A percentile compares a stretch with the other conserved stretches of the same genome.
These are phyloP conservation scores for Ophiostoma fasciatum DNA, from an alignment of 2,329 filamentous ascomycete species.

Conservation along the genomic window DNA sequence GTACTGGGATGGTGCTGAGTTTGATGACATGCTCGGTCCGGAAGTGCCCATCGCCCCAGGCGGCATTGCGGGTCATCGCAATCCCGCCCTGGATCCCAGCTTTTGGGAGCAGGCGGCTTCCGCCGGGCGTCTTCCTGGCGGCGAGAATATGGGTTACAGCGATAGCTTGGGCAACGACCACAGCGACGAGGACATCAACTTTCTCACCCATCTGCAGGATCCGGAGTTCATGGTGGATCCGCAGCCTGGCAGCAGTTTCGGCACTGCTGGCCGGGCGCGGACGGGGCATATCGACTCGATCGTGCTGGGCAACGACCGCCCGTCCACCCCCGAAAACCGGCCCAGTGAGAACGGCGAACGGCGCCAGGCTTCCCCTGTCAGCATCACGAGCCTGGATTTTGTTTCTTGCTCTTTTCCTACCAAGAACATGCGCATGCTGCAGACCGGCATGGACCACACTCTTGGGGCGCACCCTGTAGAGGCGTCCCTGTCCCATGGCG, in stretches of 20 bases:
- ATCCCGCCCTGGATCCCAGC: constrained; percentile 38
- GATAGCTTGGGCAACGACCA: too few relatives aligned
- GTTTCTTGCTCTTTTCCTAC: constrained; percentile 49
- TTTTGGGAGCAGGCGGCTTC: constrained; percentile 36
- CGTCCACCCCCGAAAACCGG: constrained; percentile 30
- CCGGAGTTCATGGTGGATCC: constrained; percentile 6
- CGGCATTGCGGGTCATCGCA: constrained; percentile 49
- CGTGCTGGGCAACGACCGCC: constrained; percentile 27
- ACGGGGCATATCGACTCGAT: constrained; percentile 34
- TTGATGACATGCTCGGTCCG: constrained; percentile 42
- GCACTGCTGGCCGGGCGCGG: constrained; percentile 25
- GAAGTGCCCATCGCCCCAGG: constrained; percentile 61
- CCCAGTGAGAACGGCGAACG: constrained; percentile 14
- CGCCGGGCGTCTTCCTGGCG: constrained; percentile 10
- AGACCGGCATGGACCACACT: constrained; percentile 25
- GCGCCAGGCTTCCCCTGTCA: constrained; percentile 36
- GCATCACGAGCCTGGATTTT: constrained; percentile 44
- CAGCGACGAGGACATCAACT: constrained; percentile 24
- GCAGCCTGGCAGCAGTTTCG: constrained; percentile 1
- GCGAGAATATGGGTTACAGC: background rate
- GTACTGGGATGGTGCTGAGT: constrained; percentile 71
- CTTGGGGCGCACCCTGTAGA: constrained; percentile 42
- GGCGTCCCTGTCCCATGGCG: constrained; percentile 31
- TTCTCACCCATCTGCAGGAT: constrained; percentile 13
- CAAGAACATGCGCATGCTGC: constrained; percentile 28